Conservation (phyloP, 805 yeast species). For the Cyberlindnera euphorbiiphila region DNA sequence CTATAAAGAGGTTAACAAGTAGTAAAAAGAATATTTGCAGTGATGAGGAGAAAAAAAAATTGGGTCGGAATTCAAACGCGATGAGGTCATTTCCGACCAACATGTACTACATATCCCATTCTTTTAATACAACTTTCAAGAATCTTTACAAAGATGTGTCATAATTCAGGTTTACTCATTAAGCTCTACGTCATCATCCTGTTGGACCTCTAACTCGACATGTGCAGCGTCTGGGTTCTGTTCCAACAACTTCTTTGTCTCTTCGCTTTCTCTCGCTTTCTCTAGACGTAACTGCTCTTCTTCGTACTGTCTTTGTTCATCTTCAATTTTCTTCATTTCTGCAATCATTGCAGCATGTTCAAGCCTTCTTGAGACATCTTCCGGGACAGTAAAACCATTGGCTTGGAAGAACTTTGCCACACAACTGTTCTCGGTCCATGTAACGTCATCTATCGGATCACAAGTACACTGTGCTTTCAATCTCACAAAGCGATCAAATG, state of each 20-base stretch:
- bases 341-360: slow-evolving; percentile 1
- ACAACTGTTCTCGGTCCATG: slow-evolving; percentile 60
- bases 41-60: too few relatives aligned
- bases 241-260: slow-evolving; percentile 48
- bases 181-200: too few relatives aligned
- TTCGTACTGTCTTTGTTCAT: slow-evolving; percentile 14
- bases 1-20: not conserved
- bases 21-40: not conserved
- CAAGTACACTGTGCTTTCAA: slow-evolving; percentile 65
- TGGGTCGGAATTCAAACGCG: too few relatives aligned
- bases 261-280: slow-evolving; percentile 11
- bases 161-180: too few relatives aligned
- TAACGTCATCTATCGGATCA: slow-evolving; percentile 64
- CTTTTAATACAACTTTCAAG: too few relatives aligned
- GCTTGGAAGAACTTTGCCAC: slow-evolving; percentile 51
- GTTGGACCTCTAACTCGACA: too few relatives aligned
- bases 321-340: slow-evolving; percentile 2
- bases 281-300: slow-evolving; percentile 13
- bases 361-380: slow-evolving; percentile 7
- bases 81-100: too few relatives aligned
- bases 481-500: slow-evolving; percentile 59
- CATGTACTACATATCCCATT: too few relatives aligned
- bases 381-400: slow-evolving; percentile 17
- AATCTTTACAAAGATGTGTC: too few relatives aligned
- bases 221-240: slow-evolving; percentile 52